These are phyloP conservation scores for Neoarthrinium moseri DNA, from an alignment of 2,329 filamentous ascomycete genomes.

Conservation along the genomic window DNA sequence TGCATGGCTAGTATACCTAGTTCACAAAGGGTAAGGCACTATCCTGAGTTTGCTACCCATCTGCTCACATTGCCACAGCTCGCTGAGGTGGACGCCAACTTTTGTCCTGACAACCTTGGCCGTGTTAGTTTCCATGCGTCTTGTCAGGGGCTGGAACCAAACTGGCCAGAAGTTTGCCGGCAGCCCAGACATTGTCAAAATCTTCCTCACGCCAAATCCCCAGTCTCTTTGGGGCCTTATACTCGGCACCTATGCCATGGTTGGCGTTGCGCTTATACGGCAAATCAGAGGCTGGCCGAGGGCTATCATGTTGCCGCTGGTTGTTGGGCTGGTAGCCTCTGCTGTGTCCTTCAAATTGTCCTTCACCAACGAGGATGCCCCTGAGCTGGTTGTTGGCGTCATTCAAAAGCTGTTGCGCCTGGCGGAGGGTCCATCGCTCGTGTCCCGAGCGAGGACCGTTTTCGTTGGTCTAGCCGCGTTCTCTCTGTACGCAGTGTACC, in stretches of 20 bases:
- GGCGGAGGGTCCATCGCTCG: conserved; percentile 42
- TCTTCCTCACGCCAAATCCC: conserved; percentile 63
- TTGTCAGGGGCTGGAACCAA: conserved; percentile 86
- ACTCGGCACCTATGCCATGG: conserved; percentile 64
- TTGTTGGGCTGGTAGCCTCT: conserved; percentile 41
- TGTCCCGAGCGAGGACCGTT: conserved; percentile 47
- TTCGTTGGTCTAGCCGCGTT: conserved; percentile 46
- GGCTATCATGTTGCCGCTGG: conserved; percentile 37
- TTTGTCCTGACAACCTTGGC: conserved; percentile 32
- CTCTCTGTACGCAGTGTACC: conserved; percentile 36
- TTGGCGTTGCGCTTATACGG: conserved; percentile 45
- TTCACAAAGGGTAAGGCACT: conserved; percentile 37
- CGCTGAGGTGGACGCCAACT: conserved; percentile 7
- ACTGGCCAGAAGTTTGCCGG: conserved; percentile 95
- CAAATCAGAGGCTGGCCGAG: conserved; percentile 40
- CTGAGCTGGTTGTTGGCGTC: conserved; percentile 67
- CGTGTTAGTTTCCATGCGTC: conserved; percentile 61
- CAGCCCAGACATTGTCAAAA: conserved; percentile 80
- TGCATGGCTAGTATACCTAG: conserved; percentile 62
- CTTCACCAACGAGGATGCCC: conserved; percentile 84
- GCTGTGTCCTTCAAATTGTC: conserved; percentile 85
- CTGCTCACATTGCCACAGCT: background rate
- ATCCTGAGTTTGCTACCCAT: background rate
- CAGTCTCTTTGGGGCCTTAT: conserved; percentile 73
- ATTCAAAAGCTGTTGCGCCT: conserved; percentile 37